Evolutionary conservation across 345 rosid genomes (phyloP), one percentile per base, ranked within the genome.

Genomic region (Acer negundo): DNA sequence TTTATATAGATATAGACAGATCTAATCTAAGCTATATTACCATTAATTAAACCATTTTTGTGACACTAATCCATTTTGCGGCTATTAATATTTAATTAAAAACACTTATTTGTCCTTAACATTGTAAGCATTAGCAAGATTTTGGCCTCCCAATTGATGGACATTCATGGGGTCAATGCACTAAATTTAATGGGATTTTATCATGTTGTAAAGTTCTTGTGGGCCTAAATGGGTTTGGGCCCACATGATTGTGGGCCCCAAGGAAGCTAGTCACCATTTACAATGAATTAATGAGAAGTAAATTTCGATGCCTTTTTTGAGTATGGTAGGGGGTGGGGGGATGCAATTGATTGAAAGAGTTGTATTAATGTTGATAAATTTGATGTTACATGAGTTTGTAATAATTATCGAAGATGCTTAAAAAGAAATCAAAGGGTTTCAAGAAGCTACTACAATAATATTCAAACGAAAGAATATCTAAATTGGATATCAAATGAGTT

Each of bases 81-180:
- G 75, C 75, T 74, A 61, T 66, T 47, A 56, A 67, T 73, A 35
- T 59, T 4, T 58, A 16, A 38, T 67, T 68, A 42, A 63, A 74
- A 23, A 1, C 0, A 44, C 46, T 11, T 28, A n/a, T 10, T 28
- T 51, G 31, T 65, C 71, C 28, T n/a, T 17, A 15, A 11, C 4
- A 0, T 31, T 49, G 62, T 49, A 28, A 31, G 53, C 49, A 26
- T 31, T 42, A 44, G 2, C 11, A 22, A 47, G 69, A 31, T 49
- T 62, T 46, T 40, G 79, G 72, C 51, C 64, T 66, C 73, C 81
- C 72, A 51, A 51, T 31, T 3, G 67, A 67, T 53, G 47, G 77
- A 67, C 80, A 62, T 24, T 20, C 0, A 47, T 26, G 67, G 70
- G 24, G 31, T 68, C 15, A 46, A 67, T 67, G 31, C 26, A 24